Evolutionary conservation across 208 protist genomes (phyloP).

Genomic region (Acanthamoeba triangularis): DNA sequence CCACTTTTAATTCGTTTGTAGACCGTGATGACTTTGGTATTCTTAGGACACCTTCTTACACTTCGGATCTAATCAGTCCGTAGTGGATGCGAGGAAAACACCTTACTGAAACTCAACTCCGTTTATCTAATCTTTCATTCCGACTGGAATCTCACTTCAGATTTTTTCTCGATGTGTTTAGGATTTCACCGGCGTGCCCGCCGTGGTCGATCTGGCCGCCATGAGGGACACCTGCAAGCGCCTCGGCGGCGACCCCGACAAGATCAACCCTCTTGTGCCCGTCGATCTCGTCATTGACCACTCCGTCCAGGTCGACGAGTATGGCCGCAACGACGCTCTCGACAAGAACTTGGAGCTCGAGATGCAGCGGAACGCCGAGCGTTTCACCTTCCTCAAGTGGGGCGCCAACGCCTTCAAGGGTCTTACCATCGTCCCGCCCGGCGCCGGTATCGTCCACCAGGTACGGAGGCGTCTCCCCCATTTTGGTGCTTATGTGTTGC

Average conservation of each 20-base stretch:
- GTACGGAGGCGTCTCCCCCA: background rate
- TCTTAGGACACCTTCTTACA: slow-evolving; percentile 49
- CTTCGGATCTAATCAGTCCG: background rate
- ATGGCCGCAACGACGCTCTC: slow-evolving; percentile 91
- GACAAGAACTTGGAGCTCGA: slow-evolving; percentile 96
- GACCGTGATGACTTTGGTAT: slow-evolving; percentile 16
- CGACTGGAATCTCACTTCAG: background rate
- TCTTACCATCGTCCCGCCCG: slow-evolving; percentile 97
- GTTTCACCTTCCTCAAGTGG: slow-evolving; percentile 98
- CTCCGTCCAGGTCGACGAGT: slow-evolving; percentile 93
- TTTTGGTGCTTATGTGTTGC: background rate
- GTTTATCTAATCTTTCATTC: background rate
- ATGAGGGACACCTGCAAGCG: slow-evolving; percentile 96
- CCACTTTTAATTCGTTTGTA: background rate
- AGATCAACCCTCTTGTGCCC: slow-evolving; percentile 97
- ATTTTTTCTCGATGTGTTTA: background rate
- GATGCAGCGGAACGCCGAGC: slow-evolving; percentile 97
- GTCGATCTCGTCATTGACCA: slow-evolving; percentile 98
- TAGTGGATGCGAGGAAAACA: slow-evolving; percentile 29
- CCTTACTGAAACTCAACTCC: background rate
- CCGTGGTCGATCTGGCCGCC: slow-evolving; percentile 97
- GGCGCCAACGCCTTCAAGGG: slow-evolving; percentile 97
- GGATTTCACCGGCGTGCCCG: slow-evolving; percentile 97
- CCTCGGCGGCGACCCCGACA: slow-evolving; percentile 94
- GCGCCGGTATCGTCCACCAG: slow-evolving; percentile 98